phyloP scores from a whole-genome alignment of 1,139 yeast species.

The Candida gigantensis region DNA sequence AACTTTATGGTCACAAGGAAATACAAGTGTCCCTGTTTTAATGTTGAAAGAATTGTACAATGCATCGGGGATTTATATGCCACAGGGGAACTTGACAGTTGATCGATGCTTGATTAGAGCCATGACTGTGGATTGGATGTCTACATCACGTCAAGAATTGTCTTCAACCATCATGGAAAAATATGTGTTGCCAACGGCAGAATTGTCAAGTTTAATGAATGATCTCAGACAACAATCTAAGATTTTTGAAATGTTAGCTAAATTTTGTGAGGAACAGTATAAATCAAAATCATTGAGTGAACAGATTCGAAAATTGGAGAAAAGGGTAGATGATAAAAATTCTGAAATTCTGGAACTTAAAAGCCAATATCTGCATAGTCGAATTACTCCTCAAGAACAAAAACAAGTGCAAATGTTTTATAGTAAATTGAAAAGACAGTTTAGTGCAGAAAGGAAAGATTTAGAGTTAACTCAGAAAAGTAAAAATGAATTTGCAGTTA shows the following conservation, averaged over 20 bases:
- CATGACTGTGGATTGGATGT: constrained; percentile 68
- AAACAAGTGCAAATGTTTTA: constrained; percentile 53
- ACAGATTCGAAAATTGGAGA: constrained; percentile 44
- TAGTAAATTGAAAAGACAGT: constrained; percentile 47
- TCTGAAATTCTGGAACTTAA: constrained; percentile 53
- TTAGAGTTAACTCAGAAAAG: constrained; percentile 37
- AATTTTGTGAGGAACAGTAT: constrained; percentile 72
- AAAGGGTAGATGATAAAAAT: constrained; percentile 37
- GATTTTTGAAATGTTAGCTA: constrained; percentile 63
- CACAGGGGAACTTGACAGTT: constrained; percentile 24
- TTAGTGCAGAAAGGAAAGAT: constrained; percentile 51
- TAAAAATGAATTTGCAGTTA: constrained; percentile 46
- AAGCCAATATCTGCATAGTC: constrained; percentile 38
- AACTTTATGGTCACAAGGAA: constrained; percentile 61
- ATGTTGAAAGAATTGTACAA: constrained; percentile 37
- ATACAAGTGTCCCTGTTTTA: constrained; percentile 53
- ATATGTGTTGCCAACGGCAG: constrained; percentile 52
- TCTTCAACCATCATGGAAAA: constrained; percentile 57
- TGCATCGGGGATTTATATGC: constrained; percentile 20
- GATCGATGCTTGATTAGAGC: constrained; percentile 41
- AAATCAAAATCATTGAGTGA: constrained; percentile 45
- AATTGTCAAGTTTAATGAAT: constrained; percentile 19
- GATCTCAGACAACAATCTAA: constrained; percentile 32
- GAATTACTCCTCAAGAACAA: constrained; percentile 45
- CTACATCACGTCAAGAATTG: constrained; percentile 67